Conservation (phyloP, 2,329 filamentous ascomycete species). For the Botrytis byssoidea region DNA sequence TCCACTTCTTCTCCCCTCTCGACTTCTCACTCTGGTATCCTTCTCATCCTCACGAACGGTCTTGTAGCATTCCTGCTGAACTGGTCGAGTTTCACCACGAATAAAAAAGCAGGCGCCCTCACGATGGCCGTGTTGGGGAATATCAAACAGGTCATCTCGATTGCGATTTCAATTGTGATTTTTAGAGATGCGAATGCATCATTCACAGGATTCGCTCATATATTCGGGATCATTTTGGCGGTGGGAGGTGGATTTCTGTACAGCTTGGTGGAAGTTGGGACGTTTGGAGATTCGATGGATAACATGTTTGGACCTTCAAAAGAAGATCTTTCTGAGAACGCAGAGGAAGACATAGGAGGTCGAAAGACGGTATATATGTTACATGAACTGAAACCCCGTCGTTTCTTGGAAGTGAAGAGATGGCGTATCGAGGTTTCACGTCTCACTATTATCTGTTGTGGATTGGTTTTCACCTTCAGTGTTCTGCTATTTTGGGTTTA, state of each 20-base stretch:
- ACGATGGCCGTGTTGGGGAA: constrained; percentile 61
- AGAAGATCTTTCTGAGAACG: background rate
- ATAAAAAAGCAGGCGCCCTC: constrained; percentile 56
- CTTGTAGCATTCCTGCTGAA: constrained; percentile 56
- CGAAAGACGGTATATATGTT: background rate
- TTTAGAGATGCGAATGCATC: constrained; percentile 28
- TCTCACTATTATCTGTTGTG: background rate
- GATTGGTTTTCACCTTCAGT: no score
- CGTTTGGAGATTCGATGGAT: background rate
- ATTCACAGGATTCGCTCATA: background rate
- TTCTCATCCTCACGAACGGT: constrained; percentile 49
- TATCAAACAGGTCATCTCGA: constrained; percentile 57
- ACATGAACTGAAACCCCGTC: background rate
- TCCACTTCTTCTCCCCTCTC: constrained; percentile 25
- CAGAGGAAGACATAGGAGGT: background rate
- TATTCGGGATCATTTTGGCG: background rate
- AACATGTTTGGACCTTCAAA: background rate
- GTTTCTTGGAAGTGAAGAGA: background rate
- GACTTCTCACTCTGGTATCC: constrained; percentile 33
- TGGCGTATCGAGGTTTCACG: background rate
- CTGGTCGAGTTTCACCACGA: constrained; percentile 56
- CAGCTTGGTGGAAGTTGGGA: background rate
- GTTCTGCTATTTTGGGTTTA: background rate
- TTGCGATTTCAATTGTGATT: constrained; percentile 52
- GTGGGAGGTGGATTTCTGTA: background rate